Evolutionary conservation across 2,329 filamentous ascomycete species (phyloP), one percentile per base, ranked within the genome.

Genomic region (Didymella exigua): DNA sequence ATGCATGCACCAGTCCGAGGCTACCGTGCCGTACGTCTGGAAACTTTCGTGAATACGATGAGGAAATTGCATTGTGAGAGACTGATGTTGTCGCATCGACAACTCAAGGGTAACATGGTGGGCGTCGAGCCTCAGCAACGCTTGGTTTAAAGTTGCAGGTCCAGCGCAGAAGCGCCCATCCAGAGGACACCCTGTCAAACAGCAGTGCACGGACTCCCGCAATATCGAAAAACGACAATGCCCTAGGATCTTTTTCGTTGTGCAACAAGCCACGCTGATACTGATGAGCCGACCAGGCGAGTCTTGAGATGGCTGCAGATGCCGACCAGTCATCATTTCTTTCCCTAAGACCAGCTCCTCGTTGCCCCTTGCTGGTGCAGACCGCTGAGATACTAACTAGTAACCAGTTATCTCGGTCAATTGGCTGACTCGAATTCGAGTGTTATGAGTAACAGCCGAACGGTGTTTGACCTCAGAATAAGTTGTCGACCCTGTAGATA

Each of bases 121-220:
- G 27, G 33, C 23, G 34, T 31, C 24, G 23, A 50, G 36, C 29
- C 23, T 23, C 26, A 41, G 18, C 13, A 23, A 30, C 41, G 41
- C 30, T 24, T 40, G 31, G 52, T 42, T 31, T 50, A 34, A 29
- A 24, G 47, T 49, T 46, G 45, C 46, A 49, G 45, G 21, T 44
- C 33, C 31, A 33, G 18, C 38, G 42, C 29, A 40, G 33, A 54
- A 40, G 40, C 33, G 29, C 41, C 46, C 23, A 46, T 26, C 10
- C 24, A 36, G 46, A 37, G 16, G 24, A n/a, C 34, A 9, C 13
- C 52, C 34, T 37, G 29, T 44, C 34, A 30, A 37, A 45, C 38
- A 27, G 21, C 14, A 24, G 18, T 16, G 52, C 52, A 55, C 52
- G 19, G 42, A 42, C 52, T 55, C 52, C 52, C 42, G 52, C 42